Conservation (phyloP, 2,329 filamentous ascomycete genomes). For the Paraphoma chrysanthemicola region DNA sequence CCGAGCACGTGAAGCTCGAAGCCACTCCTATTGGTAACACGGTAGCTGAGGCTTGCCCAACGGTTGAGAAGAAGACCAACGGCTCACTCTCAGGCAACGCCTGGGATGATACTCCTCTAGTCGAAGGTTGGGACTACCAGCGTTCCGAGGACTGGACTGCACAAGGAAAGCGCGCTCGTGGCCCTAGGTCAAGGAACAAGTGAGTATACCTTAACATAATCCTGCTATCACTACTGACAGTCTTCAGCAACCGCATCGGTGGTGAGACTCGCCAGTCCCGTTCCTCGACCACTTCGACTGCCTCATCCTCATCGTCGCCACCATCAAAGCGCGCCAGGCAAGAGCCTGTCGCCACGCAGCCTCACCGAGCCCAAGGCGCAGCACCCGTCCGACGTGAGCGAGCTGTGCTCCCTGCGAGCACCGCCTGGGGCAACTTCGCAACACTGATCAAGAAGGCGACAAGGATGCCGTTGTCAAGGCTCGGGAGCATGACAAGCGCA, state of each 20-base stretch:
- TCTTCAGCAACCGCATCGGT: background rate
- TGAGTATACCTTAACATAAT: background rate
- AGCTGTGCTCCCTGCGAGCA: background rate
- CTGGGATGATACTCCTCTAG: background rate
- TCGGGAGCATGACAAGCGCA: background rate
- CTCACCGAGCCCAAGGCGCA: background rate
- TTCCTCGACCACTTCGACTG: background rate
- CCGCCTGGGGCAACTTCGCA: background rate
- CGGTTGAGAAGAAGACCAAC: background rate
- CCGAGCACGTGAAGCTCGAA: background rate
- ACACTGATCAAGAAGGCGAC: constrained; percentile 4
- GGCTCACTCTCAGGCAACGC: background rate
- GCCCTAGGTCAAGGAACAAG: background rate
- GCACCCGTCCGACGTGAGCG: background rate
- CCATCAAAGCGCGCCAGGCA: constrained; percentile 2
- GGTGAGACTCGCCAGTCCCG: background rate
- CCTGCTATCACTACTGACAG: background rate
- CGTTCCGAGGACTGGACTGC: background rate
- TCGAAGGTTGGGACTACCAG: background rate
- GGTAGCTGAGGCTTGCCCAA: background rate
- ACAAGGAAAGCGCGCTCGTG: background rate
- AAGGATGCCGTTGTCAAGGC: background rate
- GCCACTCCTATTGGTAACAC: background rate
- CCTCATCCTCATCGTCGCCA: background rate
- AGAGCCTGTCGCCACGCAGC: background rate